Evolutionary conservation across 495 filamentous ascomycete species (phyloP).

Genomic region (Podospora pseudocomata): DNA sequence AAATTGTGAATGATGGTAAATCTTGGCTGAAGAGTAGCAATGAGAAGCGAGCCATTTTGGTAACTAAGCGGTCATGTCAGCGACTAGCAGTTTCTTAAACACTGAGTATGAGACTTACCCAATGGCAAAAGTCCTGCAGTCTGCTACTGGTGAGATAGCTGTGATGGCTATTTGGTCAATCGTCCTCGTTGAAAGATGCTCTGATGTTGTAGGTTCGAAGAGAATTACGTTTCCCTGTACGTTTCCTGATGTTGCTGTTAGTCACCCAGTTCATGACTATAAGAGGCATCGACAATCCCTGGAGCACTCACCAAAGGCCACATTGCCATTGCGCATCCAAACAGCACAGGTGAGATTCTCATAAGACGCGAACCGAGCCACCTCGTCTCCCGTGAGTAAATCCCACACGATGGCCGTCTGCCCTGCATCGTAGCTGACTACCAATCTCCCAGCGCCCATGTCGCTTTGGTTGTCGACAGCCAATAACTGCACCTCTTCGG

Average conservation of each 20-base stretch:
- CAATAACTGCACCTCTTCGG: constrained; percentile 75
- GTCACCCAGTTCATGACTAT: constrained; percentile 10
- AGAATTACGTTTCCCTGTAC: constrained; percentile 88
- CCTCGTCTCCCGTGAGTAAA: constrained; percentile 83
- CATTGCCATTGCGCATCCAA: constrained; percentile 98
- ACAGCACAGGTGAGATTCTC: constrained; percentile 78
- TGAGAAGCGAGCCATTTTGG: constrained; percentile 88
- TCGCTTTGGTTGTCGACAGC: constrained; percentile 92
- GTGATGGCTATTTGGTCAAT: constrained; percentile 90
- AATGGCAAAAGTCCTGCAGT: constrained; percentile 95
- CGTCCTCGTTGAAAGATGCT: constrained; percentile 88
- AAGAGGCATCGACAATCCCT: constrained; percentile 6
- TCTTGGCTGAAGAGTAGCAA: constrained; percentile 81
- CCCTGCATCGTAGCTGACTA: constrained; percentile 88
- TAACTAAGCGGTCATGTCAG: constrained; percentile 59
- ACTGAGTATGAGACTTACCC: constrained; percentile 56
- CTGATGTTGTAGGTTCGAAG: constrained; percentile 89
- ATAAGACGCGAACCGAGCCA: constrained; percentile 85
- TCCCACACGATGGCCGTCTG: constrained; percentile 97
- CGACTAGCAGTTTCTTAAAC: constrained; percentile 7
- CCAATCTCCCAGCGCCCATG: constrained; percentile 73
- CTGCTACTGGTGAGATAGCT: constrained; percentile 81
- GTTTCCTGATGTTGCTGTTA: constrained; percentile 59
- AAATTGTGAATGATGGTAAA: constrained; percentile 95
- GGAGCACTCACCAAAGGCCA: constrained; percentile 76